Evolutionary conservation across 1,284 basidiomycete species (phyloP).

Genomic region (Ustilago xerochloae): DNA sequence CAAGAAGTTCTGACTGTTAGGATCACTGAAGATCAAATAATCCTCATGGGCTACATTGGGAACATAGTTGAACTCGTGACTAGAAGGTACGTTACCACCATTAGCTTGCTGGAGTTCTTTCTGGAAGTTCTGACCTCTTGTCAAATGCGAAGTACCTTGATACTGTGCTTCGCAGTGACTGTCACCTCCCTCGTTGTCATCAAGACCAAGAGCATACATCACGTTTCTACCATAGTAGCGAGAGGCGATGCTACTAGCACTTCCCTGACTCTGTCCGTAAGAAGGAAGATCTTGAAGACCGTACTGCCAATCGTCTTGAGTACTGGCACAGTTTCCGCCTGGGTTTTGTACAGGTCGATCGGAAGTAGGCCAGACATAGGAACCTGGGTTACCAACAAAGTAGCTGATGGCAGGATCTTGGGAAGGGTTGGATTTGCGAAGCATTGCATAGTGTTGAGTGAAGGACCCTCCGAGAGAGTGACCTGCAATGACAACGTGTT

Average conservation of each 20-base stretch:
- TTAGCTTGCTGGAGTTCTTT: slow-evolving; percentile 24
- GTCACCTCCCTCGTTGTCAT: slow-evolving; percentile 57
- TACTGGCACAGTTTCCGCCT: slow-evolving; percentile 32
- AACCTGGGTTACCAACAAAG: slow-evolving; percentile 59
- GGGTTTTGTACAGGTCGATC: slow-evolving; percentile 45
- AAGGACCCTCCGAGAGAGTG: slow-evolving; percentile 61
- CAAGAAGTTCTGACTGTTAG: slow-evolving; percentile 43
- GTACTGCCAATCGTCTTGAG: slow-evolving; percentile 33
- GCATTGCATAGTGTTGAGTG: slow-evolving; percentile 62
- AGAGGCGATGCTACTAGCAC: slow-evolving; percentile 27
- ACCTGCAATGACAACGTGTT: slow-evolving; percentile 57
- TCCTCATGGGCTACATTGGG: slow-evolving; percentile 51
- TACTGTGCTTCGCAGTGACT: slow-evolving; percentile 59
- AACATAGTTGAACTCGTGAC: slow-evolving; percentile 55
- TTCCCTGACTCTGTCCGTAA: slow-evolving; percentile 33
- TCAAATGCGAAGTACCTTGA: slow-evolving; percentile 56
- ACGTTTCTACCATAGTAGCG: slow-evolving; percentile 51
- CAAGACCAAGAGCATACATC: slow-evolving; percentile 51
- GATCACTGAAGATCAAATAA: slow-evolving; percentile 55
- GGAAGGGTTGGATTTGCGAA: slow-evolving; percentile 40
- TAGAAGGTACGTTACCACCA: slow-evolving; percentile 44
- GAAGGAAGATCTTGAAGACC: slow-evolving; percentile 35
- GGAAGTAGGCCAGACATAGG: slow-evolving; percentile 51
- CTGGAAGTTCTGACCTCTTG: slow-evolving; percentile 57
- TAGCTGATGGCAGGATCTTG: slow-evolving; percentile 48